Conservation (phyloP, 2,329 filamentous ascomycete species). For the Phialocephala subalpina region DNA sequence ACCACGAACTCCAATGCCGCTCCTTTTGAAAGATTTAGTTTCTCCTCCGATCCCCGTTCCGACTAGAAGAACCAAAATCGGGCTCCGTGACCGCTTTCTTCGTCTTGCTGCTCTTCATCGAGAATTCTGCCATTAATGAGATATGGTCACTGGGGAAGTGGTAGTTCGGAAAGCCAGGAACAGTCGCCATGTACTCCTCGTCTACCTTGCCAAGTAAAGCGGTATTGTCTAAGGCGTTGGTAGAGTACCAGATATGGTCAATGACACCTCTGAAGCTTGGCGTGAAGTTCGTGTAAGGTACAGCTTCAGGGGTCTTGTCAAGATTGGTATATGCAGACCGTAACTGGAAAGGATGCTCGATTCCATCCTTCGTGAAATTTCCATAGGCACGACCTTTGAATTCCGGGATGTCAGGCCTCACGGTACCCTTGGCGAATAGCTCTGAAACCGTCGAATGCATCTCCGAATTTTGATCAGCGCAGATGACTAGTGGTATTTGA, state of each 20-base stretch:
- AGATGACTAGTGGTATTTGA: conserved; percentile 89
- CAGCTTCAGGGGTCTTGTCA: conserved; percentile 81
- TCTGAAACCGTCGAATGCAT: conserved; percentile 91
- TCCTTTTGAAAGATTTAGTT: conserved; percentile 19
- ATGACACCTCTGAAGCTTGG: conserved; percentile 92
- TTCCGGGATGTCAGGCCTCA: conserved; percentile 82
- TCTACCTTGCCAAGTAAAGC: conserved; percentile 75
- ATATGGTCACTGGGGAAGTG: conserved; percentile 81
- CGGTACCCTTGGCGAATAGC: conserved; percentile 80
- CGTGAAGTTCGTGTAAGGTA: conserved; percentile 96
- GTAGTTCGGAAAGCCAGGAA: conserved; percentile 78
- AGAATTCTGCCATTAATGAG: conserved; percentile 73
- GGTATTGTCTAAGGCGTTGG: conserved; percentile 73
- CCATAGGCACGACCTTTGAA: conserved; percentile 86
- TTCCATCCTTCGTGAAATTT: conserved; percentile 90
- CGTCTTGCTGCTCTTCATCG: conserved; percentile 69
- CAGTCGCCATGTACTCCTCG: conserved; percentile 72
- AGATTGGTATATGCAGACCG: conserved; percentile 89
- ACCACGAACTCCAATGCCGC: conserved; percentile 21
- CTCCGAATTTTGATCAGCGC: conserved; percentile 95
- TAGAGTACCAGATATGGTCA: conserved; percentile 98
- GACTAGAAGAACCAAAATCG: conserved; percentile 44
- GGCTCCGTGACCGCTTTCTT: conserved; percentile 43
- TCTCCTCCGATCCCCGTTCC: conserved; percentile 32
- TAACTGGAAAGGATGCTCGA: conserved; percentile 92